Base-by-base conservation (phyloP, 2,329 filamentous ascomycete genomes). In the Ceratocystis variospora region DNA sequence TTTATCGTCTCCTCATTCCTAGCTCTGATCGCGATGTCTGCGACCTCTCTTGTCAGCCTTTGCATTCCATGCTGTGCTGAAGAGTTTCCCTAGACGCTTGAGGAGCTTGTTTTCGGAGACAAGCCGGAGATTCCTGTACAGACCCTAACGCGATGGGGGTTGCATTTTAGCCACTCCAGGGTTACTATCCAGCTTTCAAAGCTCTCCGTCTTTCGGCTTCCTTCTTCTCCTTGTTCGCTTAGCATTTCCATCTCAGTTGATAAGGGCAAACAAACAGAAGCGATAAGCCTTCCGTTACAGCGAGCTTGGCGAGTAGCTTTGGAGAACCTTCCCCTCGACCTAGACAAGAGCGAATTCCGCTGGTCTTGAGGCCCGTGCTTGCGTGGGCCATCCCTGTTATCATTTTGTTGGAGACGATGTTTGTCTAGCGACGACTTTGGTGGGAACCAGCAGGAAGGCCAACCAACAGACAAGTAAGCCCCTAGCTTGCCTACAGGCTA, bases 161-260 rank as follows among this genome's bases (percentile, higher is more conserved):
- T 59, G 28, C 0, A 31, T 31, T 59, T 59, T 59, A 59, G 28
- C 0, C 17, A 10, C 0, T 2, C 4, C 53, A 59, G 53, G 53
- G 53, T 59, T 59, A 31, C 17, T 19, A 6, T 17, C 0, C 17
- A 59, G 17, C 6, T 50, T 50, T 22, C 15, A 50, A 12, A 3
- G 46, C 53, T 17, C 53, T 59, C 53, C 53, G 53, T 59, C 53
- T 59, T 59, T 33, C 22, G 53, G 53, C 53, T 53, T 25, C 25
- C 45, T 48, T 19, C n/a, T 22, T 50, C 46, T 50, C 8, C 12
- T 25, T 10, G 28, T 59, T 59, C 53, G 53, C 53, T 59, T 59
- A 31, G 12, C 28, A 59, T 33, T 59, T 17, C 53, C 33, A 28
- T 17, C 28, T 31, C 10, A 31, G n/a, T 59, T 59, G 53, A 59